Base-by-base conservation (phyloP, 2,329 filamentous ascomycete genomes). In the Dactylellina haptotyla region DNA sequence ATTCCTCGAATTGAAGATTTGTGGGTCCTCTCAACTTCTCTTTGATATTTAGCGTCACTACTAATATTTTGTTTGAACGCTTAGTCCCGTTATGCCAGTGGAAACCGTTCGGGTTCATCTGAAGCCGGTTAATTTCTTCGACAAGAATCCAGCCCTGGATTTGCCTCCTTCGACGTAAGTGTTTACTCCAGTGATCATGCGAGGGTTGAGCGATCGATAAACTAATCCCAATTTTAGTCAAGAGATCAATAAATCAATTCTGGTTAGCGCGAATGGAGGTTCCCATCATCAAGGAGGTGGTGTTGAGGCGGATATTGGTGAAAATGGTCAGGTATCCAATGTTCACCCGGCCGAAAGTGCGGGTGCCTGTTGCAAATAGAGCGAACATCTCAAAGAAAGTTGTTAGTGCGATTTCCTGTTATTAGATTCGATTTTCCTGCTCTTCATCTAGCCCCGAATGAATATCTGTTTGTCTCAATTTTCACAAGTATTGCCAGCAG, bases 1-100 rank as follows among this genome's bases (percentile, higher is more conserved):
- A 86, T 88, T 25, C 87, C 87, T 0, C 82, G 87, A 4, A 83
- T 86, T 23, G 88, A 89, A 77, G 88, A 90, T 77, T 90, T 89
- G 70, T 75, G 43, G 69, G 62, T 66, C 23, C 16, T 14, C 12
- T 28, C 34, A 28, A 18, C 63, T 54, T 53, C 20, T 20, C 10
- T 39, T 43, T 28, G 30, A 23, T 9, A 20, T 16, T 54, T 34
- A 5, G 50, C 30, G 25, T 46, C 48, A 5, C 3, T 34, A n/a
- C n/a, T 26, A 12, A 54, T 18, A 37, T 14, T 25, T 25, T 50
- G 8, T 4, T 12, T 14, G 6, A 10, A 16, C n/a, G 28, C 9
- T n/a, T 48, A 75, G 70, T 80, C 88, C 88, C 0, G 86, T 90
- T 41, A 90, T 90, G 88, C 88, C 88, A 0, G 85, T 84, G 76